Base-by-base conservation (phyloP, 2,329 filamentous ascomycete genomes). In the Orbilia javanica region DNA sequence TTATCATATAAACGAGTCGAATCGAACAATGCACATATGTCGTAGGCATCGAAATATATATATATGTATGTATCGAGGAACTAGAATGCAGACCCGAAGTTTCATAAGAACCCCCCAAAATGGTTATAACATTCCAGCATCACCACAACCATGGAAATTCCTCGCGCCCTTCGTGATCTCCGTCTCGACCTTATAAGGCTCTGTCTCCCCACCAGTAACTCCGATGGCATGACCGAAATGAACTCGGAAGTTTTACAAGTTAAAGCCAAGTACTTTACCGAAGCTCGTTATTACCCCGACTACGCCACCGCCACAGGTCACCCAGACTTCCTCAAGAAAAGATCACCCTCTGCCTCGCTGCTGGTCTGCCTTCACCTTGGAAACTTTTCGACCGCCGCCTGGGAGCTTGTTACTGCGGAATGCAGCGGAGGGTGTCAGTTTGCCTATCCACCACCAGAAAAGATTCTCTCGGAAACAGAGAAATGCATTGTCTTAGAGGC, bases 261-360 rank as follows among this genome's bases (percentile, higher is more conserved):
- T n/a, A 52, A 52, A 62, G 52, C 50, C 27, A 36, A 69, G 25
- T 70, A 62, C 25, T 46, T 62, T 29, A 50, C n/a, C 22, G 53
- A 62, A 62, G 52, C 27, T 18, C 3, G 15, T n/a, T 70, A 69
- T 15, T 69, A 70, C 25, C 55, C 31, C 4, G 52, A 70, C 18
- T 62, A 70, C 27, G 53, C 39, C 34, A 60, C 27, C 25, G 39
- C 52, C 25, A 44, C 52, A 22, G 66, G 27, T 36, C 52, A 62
- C 11, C 25, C 52, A n/a, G 66, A 62, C 11, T 50, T 62, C 39
- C 18, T 34, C 13, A 25, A 15, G 55, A 15, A 29, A 53, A 60
- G 31, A 42, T 42, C 11, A 18, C 20, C 34, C 8, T 39, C 10
- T 11, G 18, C 11, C 7, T 10, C 52, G 2, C 22, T 60, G 5